Base-by-base conservation (phyloP, 2,329 filamentous ascomycete genomes). In the Xylaria sp. region DNA sequence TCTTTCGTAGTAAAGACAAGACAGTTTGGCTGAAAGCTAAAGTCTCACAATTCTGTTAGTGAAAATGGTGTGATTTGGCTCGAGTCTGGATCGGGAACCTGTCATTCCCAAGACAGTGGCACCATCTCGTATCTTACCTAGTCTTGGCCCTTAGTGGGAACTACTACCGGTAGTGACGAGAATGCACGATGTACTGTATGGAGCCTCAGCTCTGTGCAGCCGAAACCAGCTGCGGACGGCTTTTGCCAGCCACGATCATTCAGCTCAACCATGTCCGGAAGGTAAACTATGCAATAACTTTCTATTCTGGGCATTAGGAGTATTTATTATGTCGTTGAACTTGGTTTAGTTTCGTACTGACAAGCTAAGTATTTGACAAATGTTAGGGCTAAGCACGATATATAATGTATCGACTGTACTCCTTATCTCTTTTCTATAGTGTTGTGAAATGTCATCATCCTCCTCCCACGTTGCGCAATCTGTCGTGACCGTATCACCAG, bases 21-120 rank as follows among this genome's bases (percentile, higher is more conserved):
- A 12, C 2, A 63, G n/a, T 32, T 28, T 4, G 9, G 53, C 32
- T 56, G 5, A 39, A 41, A 12, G 20, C 36, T 43, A 25, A 43
- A 12, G 43, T 65, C 25, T 67, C 48, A 41, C n/a, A 50, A 64
- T 65, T 50, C 36, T 1, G 20, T 25, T 25, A 46, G 20, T 12
- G n/a, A n/a, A 13, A 50, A 67, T 65, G 65, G 39, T 43, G 43
- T 41, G 36, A 67, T 61, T 56, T 30, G 66, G 62, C 66, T 65
- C 55, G 57, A 59, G 62, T 50, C 66, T 68, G 45, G 66, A 39
- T 39, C 36, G 13, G 6, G 36, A 68, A 61, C 46, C 23, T 39
- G 25, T 18, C 7, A 10, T 20, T 48, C 25, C 12, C 52, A 56
- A 53, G 20, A 34, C 46, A 20, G 30, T 56, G 50, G 48, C 50